Base-by-base conservation (phyloP, 78 protist species). In the Tieghemostelium lacteum region DNA sequence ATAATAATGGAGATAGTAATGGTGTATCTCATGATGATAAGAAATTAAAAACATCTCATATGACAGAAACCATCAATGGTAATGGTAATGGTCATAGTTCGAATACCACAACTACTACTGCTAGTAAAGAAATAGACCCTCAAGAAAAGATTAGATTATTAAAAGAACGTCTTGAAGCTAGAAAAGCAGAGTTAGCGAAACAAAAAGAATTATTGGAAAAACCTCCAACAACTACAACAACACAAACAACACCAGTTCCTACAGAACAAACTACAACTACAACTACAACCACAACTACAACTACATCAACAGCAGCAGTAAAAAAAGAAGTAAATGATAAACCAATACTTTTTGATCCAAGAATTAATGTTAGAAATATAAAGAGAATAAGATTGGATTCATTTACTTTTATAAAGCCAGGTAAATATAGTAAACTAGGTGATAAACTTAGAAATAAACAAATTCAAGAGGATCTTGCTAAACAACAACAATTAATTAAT, bases 291-390 rank as follows among this genome's bases (percentile, higher is more conserved):
- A 57, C 63, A 57, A 57, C 63, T 19, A 22, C 33, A 57, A 57
- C 63, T 19, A 57, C 63, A 57, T 19, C 63, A 57, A 57, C 63
- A 57, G 16, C 63, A 57, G 16, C 63, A 57, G 16, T 17, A 57
- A 45, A 45, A 45, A 45, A 45, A 14, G 52, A 45, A 57, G 63
- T 19, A 55, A 10, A 22, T 0, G 54, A 49, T 16, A 45, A 45
- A 45, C n/a, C 6, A 45, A 24, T 83, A 36, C 69, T 83, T 70
- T 83, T 69, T 45, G 91, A 83, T 83, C 91, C 91, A 28, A 58
- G 91, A 57, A 57, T 83, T 67, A 40, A 31, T 54, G 39, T 67
- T 12, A 34, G 49, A 40, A 54, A 33, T 16, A 65, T 42, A 24
- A 83, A 66, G 42, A 83, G 42, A 45, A 69, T 69, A 62, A 69